Base-by-base conservation (phyloP, 1,139 yeast species). In the Geotrichum australiense region DNA sequence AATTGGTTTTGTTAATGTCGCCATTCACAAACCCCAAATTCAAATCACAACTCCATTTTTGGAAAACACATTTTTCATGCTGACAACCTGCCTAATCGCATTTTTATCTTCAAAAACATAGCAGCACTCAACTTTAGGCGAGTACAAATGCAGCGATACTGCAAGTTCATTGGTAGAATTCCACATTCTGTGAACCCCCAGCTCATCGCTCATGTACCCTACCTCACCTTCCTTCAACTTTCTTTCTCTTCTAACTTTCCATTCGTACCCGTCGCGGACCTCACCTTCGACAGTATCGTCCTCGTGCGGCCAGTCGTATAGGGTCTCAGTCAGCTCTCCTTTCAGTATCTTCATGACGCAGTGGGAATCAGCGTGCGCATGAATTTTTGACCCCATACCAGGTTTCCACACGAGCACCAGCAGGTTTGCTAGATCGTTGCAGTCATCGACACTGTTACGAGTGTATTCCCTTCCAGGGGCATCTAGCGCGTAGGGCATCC, bases 91-190 rank as follows among this genome's bases (percentile, higher is more conserved):
- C 53, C 69, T 70, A 47, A 62, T 65, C 32, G 81, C 82, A 39
- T 69, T 70, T 20, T 53, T 55, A 22, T 71, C 71, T 50, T 78
- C 81, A 53, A 74, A 80, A 59, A 73, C 71, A 47, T 73, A 66
- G 56, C 86, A 80, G 6, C 87, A 87, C 42, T 80, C 67, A 4
- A 89, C 89, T 59, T 80, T 79, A 7, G 91, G 89, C 6, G 91
- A 87, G 62, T 81, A 82, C 45, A 81, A 68, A 60, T 81, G 91
- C 55, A 81, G 67, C 27, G 83, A 73, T 7, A 81, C 76, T n/a
- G 85, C 77, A n/a, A 66, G 60, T 28, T 69, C 70, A 30, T 62
- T 56, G 0, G 62, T 50, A 28, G 63, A 58, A 55, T 82, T 81
- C 41, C 69, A 63, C 57, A 81, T 78, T 52, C 74, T 69, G 61